Percentiles rank a stretch among this genome's conserved stretches.
These are phyloP conservation scores for Yamagishiella unicocca DNA, from an alignment of 139 green algal species.

Conservation along the genomic window DNA sequence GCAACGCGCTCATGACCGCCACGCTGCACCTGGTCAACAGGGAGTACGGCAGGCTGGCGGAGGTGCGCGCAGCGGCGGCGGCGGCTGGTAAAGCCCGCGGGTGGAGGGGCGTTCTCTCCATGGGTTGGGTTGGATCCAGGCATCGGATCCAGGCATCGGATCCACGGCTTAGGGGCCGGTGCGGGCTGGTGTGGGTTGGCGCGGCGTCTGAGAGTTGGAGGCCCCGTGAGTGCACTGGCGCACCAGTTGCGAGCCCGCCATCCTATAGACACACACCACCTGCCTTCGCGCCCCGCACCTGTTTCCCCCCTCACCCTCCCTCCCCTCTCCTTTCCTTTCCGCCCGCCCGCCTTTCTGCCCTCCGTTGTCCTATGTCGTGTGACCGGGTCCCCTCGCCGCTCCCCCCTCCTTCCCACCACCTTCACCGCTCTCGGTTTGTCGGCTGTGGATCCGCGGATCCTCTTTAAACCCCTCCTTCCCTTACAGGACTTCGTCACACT, in stretches of 20 bases:
- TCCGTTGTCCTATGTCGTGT: not conserved
- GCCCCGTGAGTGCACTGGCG: too few relatives aligned
- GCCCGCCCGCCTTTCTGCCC: not conserved
- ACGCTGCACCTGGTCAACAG: conserved; percentile 89
- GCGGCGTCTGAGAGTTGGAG: too few relatives aligned
- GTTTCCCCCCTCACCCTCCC: not conserved
- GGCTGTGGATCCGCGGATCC: not conserved
- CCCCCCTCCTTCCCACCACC: not conserved
- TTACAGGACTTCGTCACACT: conserved; percentile 88
- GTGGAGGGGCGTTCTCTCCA: not conserved
- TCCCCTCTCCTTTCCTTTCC: not conserved
- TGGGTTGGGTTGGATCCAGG: not conserved
- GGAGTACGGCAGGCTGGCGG: conserved; percentile 55
- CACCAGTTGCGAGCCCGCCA: too few relatives aligned
- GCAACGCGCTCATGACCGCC: conserved; percentile 79
- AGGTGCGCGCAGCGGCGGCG: not conserved
- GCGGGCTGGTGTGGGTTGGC: too few relatives aligned
- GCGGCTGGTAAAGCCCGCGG: not conserved
- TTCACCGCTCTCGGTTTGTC: not conserved
- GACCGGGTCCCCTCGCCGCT: not conserved
- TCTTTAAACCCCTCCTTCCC: not conserved
- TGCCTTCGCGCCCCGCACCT: too few relatives aligned
- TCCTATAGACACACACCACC: too few relatives aligned
- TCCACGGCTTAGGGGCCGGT: too few relatives aligned
- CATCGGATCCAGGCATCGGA: too few relatives aligned